Percentiles rank a stretch among this genome's conserved stretches.
phyloP scores from a whole-genome alignment of 2,329 filamentous ascomycete species.

The Westerdykella ornata region DNA sequence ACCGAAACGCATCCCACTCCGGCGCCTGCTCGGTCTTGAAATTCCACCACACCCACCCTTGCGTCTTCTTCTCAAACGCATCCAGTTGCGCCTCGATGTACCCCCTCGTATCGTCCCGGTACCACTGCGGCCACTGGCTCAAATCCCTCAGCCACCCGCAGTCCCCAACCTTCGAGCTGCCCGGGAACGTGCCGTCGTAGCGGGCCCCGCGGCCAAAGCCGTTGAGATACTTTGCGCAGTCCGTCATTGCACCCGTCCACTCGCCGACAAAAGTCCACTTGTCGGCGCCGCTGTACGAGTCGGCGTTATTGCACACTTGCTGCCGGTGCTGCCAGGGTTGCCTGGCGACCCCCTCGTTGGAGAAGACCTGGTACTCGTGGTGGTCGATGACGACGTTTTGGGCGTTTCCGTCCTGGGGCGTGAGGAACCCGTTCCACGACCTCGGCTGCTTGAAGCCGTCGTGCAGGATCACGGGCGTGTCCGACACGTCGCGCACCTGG shows the following conservation, averaged over 20 bases:
- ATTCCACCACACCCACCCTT: conserved; percentile 55
- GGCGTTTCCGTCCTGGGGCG: conserved; percentile 44
- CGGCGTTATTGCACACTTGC: conserved; percentile 50
- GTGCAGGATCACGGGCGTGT: conserved; percentile 51
- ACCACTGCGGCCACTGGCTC: conserved; percentile 40
- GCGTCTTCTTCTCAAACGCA: conserved; percentile 45
- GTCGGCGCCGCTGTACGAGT: conserved; percentile 47
- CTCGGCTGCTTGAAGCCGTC: conserved; percentile 51
- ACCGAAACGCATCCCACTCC: conserved; percentile 49
- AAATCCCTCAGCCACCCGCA: conserved; percentile 49
- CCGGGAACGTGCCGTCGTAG: conserved; percentile 51
- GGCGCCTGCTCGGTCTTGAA: conserved; percentile 51
- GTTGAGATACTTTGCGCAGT: conserved; percentile 48
- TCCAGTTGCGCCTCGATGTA: conserved; percentile 53
- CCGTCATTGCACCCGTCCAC: conserved; percentile 62
- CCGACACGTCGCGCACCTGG: conserved; percentile 40
- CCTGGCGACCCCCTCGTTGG: conserved; percentile 45
- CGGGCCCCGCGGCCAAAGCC: conserved; percentile 55
- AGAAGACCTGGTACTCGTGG: conserved; percentile 63
- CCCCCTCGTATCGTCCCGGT: conserved; percentile 43
- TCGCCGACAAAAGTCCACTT: conserved; percentile 65
- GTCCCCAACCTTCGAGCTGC: conserved; percentile 46
- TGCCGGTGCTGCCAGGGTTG: conserved; percentile 49
- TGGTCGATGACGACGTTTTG: conserved; percentile 58
- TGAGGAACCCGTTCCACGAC: conserved; percentile 58